These are phyloP conservation scores for Emergomyces orientalis DNA, from an alignment of 2,329 filamentous ascomycete genomes.

Conservation along the genomic window DNA sequence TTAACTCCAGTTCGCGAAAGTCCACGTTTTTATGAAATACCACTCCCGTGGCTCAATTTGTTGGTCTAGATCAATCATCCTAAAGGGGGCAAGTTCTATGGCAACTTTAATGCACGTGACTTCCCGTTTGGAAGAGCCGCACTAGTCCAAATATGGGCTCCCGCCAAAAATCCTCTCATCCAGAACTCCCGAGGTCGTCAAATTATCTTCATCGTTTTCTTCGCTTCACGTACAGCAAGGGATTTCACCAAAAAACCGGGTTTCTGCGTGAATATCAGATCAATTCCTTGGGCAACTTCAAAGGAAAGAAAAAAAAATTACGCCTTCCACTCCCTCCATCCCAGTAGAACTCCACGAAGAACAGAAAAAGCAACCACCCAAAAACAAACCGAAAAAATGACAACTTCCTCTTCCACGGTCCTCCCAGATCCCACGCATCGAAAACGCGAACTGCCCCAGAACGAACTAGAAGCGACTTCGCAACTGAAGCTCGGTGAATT, in stretches of 20 bases:
- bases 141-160: not conserved
- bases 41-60: too few relatives aligned
- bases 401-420: not conserved
- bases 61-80: too few relatives aligned
- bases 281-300: too few relatives aligned
- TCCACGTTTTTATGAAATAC: too few relatives aligned
- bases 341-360: not conserved
- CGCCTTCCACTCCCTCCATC: too few relatives aligned
- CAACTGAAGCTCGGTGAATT: constrained; percentile 87
- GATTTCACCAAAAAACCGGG: not conserved
- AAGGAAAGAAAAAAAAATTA: too few relatives aligned
- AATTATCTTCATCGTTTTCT: not conserved
- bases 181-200: too few relatives aligned
- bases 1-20: too few relatives aligned
- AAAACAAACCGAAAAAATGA: not conserved
- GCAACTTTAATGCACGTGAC: too few relatives aligned
- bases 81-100: too few relatives aligned
- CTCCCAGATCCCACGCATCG: constrained; percentile 24
- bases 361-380: not conserved
- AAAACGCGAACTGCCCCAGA: constrained; percentile 34
- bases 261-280: not conserved
- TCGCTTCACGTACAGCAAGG: not conserved
- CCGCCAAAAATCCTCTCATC: not conserved
- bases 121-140: not conserved
- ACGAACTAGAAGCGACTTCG: constrained; percentile 75